Evolutionary conservation across 2,329 filamentous ascomycete species (phyloP), one percentile per base, ranked within the genome.

Genomic region (Thermothelomyces thermophilus): DNA sequence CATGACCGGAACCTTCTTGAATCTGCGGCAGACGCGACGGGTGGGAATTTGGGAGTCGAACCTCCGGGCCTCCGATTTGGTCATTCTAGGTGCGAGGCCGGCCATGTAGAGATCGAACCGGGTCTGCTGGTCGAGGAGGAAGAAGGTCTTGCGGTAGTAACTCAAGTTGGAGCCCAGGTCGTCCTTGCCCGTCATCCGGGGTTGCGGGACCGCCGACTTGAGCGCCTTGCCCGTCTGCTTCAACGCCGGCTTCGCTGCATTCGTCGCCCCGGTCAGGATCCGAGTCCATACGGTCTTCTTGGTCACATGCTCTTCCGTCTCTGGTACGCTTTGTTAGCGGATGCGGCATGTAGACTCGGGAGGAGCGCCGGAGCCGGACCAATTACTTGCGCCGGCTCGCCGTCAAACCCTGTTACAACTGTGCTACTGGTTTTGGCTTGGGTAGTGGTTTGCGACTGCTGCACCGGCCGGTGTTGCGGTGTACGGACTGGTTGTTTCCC

Each of bases 71-170:
- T 50, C 48, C 10, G 8, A 24, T 8, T 14, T 16, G 48, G 36
- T 50, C 48, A 50, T 36, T 11, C 28, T 36, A 6, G 52, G 52
- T 1, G 52, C 52, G 2, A 50, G 10, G 14, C 52, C 52, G 8
- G 46, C 34, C 11, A 44, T 19, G 49, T 49, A 52, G 20, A 54
- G 49, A 39, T 54, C 40, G 37, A 37, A 54, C 37, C 47, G 48
- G 8, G n/a, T 22, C 14, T 50, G 42, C 7, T 31, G 7, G 31
- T 45, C 22, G 20, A 46, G 48, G 2, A 16, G 3, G 20, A 36
- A 41, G 24, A 45, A 50, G n/a, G 36, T 3, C 8, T 46, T 19
- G 17, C 42, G 20, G 37, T 50, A 50, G 36, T 45, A 50, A 30
- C 42, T 41, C 9, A 46, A 11, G 48, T 50, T 50, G 7, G 26